Evolutionary conservation across 768 basidiomycete genomes (phyloP), one percentile per base, ranked within the genome.

Genomic region (Lanmaoa rubissima): DNA sequence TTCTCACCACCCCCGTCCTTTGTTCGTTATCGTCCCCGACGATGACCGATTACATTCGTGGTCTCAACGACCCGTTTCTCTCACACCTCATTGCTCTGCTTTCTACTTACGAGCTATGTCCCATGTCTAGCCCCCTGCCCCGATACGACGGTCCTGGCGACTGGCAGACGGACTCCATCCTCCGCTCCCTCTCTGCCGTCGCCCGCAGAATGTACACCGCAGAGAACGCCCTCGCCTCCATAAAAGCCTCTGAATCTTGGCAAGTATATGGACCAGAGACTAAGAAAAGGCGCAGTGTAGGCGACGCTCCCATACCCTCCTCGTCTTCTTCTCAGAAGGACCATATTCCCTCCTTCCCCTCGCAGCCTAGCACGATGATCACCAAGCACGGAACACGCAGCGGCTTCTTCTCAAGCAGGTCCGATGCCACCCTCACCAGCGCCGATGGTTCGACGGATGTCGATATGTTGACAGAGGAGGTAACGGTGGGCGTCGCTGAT

Each of bases 121-220:
- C 81, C 21, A 65, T 72, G 59, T 73, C 77, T 14, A 73, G 76
- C n/a, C 80, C 83, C 40, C 70, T 75, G 57, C 83, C 83, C 34
- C 75, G 75, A 48, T 84, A 83, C 67, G 73, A 79, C 65, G 85
- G 85, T 1, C 82, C 82, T 6, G 57, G 73, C 51, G 78, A 83
- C 70, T 82, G 78, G 80, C 80, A 84, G 62, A 85, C 81, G 21
- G 82, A 85, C 53, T 74, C 76, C 59, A 82, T 86, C 63, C 69
- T 82, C 35, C 78, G 79, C 53, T 79, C 79, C 14, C 74, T 86
- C 60, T 70, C 74, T 28, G 75, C 73, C 32, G 72, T 86, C 49
- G 80, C 80, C 3, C 73, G 76, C 39, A 75, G 85, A 61, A 81
- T 85, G 79, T 77, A 78, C 65, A 73, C 74, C 31, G 84, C 85